A percentile compares a stretch with the other conserved stretches of the same genome.
Conservation (phyloP, 441 rosid species). For the Corymbia calophylla region DNA sequence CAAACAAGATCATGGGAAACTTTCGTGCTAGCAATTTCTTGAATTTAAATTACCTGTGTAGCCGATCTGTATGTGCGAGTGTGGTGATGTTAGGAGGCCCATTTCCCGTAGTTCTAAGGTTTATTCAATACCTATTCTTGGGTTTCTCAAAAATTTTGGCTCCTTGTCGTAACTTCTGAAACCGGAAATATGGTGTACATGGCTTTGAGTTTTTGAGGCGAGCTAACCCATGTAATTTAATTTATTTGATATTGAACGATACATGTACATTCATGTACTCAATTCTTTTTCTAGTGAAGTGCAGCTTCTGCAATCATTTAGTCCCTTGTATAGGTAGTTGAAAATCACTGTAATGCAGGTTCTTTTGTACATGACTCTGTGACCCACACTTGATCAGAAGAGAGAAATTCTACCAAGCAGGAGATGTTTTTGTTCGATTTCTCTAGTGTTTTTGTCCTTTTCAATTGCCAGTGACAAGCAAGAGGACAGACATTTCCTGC, state of each 20-base stretch:
- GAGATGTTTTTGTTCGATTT: neutral
- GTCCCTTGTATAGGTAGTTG: neutral
- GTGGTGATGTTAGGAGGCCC: neutral
- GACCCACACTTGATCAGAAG: neutral
- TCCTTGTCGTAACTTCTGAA: neutral
- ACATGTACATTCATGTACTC: neutral
- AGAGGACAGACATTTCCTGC: neutral
- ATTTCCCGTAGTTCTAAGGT: neutral
- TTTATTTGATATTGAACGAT: neutral
- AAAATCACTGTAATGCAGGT: neutral
- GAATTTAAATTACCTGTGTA: neutral
- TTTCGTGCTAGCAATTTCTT: neutral
- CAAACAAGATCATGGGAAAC: neutral
- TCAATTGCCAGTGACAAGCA: neutral
- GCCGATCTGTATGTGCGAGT: neutral
- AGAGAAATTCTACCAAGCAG: neutral
- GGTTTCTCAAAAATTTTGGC: neutral
- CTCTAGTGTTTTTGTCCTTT: neutral
- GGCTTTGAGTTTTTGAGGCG: neutral
- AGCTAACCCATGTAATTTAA: neutral
- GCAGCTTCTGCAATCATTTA: neutral
- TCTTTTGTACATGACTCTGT: neutral
- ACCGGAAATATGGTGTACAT: neutral
- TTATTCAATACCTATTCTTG: neutral
- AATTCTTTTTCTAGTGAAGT: neutral